Percentiles rank a stretch among this genome's conserved stretches.
Evolutionary conservation across 192 early-diverging fungal genomes (phyloP).

Genomic region (Entomortierella beljakovae): DNA sequence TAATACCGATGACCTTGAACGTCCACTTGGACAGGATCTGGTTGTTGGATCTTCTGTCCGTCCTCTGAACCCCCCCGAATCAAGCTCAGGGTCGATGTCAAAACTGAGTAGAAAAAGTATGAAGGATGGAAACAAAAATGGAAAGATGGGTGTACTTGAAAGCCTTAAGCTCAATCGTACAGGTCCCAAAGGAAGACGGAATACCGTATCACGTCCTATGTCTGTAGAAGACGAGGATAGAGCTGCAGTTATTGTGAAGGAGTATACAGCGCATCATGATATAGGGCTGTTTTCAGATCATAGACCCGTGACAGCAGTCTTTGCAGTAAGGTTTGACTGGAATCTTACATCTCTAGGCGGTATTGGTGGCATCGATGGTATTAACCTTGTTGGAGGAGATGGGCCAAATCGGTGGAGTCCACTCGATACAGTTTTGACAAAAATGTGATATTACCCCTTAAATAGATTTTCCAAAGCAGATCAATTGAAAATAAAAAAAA

Average conservation of each 20-base stretch:
- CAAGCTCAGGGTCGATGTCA: not conserved
- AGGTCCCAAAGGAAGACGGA: not conserved
- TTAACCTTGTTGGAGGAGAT: not conserved
- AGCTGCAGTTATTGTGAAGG: slow-evolving; percentile 29
- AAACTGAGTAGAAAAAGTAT: slow-evolving; percentile 11
- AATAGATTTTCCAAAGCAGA: not conserved
- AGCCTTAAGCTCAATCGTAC: slow-evolving; percentile 21
- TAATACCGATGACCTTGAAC: not conserved
- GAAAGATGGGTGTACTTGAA: slow-evolving; percentile 15
- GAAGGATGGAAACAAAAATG: not conserved
- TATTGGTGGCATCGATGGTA: slow-evolving; percentile 1
- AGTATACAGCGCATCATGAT: slow-evolving; percentile 57
- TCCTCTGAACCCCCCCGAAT: not conserved
- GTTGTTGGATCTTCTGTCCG: not conserved
- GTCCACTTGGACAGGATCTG: not conserved
- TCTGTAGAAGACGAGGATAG: slow-evolving; percentile 44
- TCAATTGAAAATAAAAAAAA: not conserved
- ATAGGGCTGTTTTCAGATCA: slow-evolving; percentile 60
- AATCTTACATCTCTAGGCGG: slow-evolving; percentile 33
- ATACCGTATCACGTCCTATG: not conserved
- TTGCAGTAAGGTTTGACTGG: slow-evolving; percentile 63
- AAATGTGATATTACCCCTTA: slow-evolving; percentile 22
- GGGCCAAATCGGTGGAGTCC: slow-evolving; percentile 25
- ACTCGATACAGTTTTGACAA: slow-evolving; percentile 30
- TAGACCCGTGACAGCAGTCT: slow-evolving; percentile 62